Conservation (phyloP, 1,284 basidiomycete genomes). For the Tilletia walkeri region DNA sequence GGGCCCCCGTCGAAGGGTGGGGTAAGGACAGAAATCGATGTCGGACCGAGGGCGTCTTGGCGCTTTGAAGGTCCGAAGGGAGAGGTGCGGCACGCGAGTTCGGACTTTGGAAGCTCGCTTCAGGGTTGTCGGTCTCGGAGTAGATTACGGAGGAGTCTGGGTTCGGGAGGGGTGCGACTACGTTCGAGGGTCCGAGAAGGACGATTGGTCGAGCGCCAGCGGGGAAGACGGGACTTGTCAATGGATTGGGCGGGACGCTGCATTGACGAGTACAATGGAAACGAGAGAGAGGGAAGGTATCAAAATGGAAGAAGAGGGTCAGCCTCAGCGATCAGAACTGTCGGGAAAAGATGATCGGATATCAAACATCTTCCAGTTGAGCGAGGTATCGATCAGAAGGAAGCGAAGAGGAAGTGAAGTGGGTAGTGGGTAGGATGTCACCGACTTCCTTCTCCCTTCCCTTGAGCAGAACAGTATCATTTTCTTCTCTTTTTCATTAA, state of each 20-base stretch:
- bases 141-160: not conserved
- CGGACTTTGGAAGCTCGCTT: not conserved
- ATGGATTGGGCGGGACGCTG: not conserved
- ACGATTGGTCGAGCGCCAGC: conserved; percentile 12
- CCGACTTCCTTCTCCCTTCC: not conserved
- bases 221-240: conserved; percentile 13
- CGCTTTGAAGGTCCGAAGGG: not conserved
- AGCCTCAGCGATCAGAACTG: too few species aligned
- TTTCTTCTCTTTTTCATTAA: not conserved
- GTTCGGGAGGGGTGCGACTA: conserved; percentile 3
- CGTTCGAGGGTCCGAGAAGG: not conserved
- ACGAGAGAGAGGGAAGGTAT: not conserved
- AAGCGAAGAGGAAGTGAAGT: not conserved
- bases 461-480: not conserved
- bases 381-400: too few species aligned
- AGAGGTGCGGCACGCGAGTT: not conserved
- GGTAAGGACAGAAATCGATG: conserved; percentile 13
- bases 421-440: not conserved
- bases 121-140: not conserved
- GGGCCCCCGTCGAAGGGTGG: conserved; percentile 1
- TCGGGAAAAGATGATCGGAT: too few species aligned
- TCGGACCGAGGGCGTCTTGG: conserved; percentile 3
- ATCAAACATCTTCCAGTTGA: too few species aligned
- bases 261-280: not conserved
- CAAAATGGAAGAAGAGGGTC: not conserved